These are phyloP conservation scores for Centaurea solstitialis DNA, from an alignment of 129 eudicot species.

Conservation along the genomic window DNA sequence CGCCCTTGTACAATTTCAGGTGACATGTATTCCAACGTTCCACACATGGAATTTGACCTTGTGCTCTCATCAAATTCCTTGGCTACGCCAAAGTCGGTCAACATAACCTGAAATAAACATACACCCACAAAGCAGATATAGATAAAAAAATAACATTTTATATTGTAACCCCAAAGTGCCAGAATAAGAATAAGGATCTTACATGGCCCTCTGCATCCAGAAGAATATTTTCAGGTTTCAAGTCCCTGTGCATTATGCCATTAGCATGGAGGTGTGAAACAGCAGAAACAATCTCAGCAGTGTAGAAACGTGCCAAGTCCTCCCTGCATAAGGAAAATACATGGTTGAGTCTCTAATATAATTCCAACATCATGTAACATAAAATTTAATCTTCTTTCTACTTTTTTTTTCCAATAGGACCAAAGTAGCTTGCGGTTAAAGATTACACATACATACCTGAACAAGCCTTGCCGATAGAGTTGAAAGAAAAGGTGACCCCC, in stretches of 20 bases:
- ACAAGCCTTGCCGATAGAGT: conserved; percentile 76
- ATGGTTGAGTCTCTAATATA: conserved; percentile 6
- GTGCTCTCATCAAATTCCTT: conserved; percentile 63
- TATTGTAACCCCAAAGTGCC: not conserved
- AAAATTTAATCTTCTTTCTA: not conserved
- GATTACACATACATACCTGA: conserved; percentile 58
- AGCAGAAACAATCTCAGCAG: conserved; percentile 84
- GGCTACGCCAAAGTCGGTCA: conserved; percentile 86
- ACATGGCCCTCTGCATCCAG: conserved; percentile 89
- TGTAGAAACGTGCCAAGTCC: conserved; percentile 82
- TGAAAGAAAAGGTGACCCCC: conserved; percentile 93
- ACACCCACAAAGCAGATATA: not conserved
- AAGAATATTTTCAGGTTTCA: conserved; percentile 83
- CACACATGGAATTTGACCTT: conserved; percentile 84
- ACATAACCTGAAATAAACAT: conserved; percentile 49
- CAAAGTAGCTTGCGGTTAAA: not conserved
- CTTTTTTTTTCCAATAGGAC: not conserved
- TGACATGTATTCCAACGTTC: conserved; percentile 83
- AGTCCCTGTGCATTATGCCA: conserved; percentile 90
- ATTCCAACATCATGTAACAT: not conserved
- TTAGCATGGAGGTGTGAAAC: conserved; percentile 84
- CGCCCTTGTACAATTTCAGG: conserved; percentile 82
- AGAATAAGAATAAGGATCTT: conserved; percentile 3
- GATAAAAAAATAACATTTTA: not conserved
- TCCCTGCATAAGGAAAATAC: conserved; percentile 40